phyloP scores from a whole-genome alignment of 305 asterid species.

The Solanum hybrid region DNA sequence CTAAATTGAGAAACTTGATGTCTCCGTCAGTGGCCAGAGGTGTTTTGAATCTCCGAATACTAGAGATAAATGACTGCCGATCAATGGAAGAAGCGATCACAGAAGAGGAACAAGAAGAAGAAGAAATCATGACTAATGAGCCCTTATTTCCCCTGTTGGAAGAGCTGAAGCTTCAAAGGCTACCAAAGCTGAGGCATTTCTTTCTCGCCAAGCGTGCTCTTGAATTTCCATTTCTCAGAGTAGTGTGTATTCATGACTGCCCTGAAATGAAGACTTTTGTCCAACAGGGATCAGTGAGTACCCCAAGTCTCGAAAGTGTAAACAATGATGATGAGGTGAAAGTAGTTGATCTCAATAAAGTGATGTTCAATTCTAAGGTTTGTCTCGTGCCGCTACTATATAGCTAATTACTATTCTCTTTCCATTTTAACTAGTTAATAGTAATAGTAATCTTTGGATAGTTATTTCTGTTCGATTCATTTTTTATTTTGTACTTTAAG shows the following conservation, averaged over 20 bases:
- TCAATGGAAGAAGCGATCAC: background rate
- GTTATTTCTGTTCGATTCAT: background rate
- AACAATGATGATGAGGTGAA: background rate
- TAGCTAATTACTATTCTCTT: background rate
- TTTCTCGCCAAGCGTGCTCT: background rate
- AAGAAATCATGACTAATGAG: background rate
- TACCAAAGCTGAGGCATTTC: background rate
- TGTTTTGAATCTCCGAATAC: background rate
- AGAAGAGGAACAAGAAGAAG: background rate
- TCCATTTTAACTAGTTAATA: background rate
- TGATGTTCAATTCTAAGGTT: background rate
- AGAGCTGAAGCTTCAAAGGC: background rate
- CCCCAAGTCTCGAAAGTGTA: background rate
- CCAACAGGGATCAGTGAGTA: background rate
- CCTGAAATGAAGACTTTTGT: background rate
- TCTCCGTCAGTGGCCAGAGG: background rate
- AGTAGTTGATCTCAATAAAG: background rate
- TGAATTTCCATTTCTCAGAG: background rate
- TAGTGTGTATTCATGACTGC: background rate
- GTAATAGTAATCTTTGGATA: background rate
- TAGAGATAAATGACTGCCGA: background rate
- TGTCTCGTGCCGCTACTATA: background rate
- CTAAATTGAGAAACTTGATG: background rate
- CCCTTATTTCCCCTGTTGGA: background rate
- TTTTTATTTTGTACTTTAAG: background rate